Percentiles rank a stretch among this genome's conserved stretches.
phyloP scores from a whole-genome alignment of 257 asterid species.

The Ilex asprella region DNA sequence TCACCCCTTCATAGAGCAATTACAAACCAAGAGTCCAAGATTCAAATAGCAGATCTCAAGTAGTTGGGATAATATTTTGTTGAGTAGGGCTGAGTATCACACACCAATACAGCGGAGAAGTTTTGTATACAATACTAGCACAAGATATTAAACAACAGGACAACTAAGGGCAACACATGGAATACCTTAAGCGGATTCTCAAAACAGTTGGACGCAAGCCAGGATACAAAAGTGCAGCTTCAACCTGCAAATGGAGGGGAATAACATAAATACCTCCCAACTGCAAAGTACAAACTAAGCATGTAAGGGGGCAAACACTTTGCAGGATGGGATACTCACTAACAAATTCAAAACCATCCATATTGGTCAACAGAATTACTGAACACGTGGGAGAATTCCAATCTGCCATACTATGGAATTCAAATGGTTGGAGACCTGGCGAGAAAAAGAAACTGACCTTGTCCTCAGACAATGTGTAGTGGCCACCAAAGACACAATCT shows the following conservation, averaged over 20 bases:
- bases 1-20: too few species aligned
- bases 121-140: too few species aligned
- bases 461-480: slow-evolving; percentile 74
- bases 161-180: not conserved
- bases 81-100: too few species aligned
- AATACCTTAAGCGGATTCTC: slow-evolving; percentile 83
- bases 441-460: slow-evolving; percentile 38
- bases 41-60: too few species aligned
- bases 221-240: slow-evolving; percentile 89
- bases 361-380: not conserved
- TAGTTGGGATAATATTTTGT: too few species aligned
- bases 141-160: not conserved
- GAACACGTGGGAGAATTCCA: not conserved
- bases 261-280: not conserved
- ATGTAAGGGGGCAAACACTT: not conserved
- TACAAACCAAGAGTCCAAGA: too few species aligned
- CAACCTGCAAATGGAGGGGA: slow-evolving; percentile 47
- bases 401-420: not conserved
- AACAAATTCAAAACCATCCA: not conserved
- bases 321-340: not conserved
- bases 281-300: not conserved
- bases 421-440: not conserved
- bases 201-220: slow-evolving; percentile 89
- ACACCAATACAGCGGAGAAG: too few species aligned
- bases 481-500: slow-evolving; percentile 67